Percentiles rank a stretch among this genome's conserved stretches.
These are phyloP conservation scores for Phytophthora kernoviae DNA, from an alignment of 352 stramenopile species.

Conservation along the genomic window DNA sequence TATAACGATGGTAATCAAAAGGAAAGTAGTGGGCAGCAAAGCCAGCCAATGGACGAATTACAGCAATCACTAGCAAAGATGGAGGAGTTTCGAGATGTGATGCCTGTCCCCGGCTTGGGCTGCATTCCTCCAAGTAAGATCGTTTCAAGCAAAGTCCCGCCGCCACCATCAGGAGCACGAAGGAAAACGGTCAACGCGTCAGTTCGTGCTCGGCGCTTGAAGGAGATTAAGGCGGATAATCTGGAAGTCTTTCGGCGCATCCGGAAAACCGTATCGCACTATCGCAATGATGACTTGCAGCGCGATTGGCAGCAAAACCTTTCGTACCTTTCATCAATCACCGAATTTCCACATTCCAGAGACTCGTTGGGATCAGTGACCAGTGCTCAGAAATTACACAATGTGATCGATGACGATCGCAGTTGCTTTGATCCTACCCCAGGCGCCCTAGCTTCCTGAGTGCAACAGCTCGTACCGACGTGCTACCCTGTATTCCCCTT, in stretches of 20 bases:
- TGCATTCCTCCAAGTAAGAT: constrained; percentile 9
- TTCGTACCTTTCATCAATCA: constrained; percentile 75
- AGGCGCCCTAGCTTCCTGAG: constrained; percentile 22
- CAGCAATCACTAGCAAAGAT: constrained; percentile 45
- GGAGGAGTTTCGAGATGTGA: constrained; percentile 53
- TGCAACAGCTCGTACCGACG: constrained; percentile 10
- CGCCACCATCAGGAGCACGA: constrained; percentile 13
- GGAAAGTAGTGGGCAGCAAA: neutral
- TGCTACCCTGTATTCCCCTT: constrained; percentile 34
- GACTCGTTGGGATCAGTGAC: constrained; percentile 22
- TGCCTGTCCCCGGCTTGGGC: constrained; percentile 25
- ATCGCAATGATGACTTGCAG: constrained; percentile 58
- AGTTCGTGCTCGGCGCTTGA: constrained; percentile 56
- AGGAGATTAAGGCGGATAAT: constrained; percentile 73
- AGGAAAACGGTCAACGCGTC: constrained; percentile 52
- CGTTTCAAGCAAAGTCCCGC: constrained; percentile 12
- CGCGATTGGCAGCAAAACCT: constrained; percentile 75
- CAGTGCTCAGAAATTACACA: constrained; percentile 18
- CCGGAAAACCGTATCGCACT: constrained; percentile 64
- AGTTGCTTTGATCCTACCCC: constrained; percentile 21
- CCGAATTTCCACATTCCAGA: constrained; percentile 51
- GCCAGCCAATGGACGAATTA: constrained; percentile 26
- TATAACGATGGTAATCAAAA: constrained; percentile 3
- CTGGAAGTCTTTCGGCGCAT: constrained; percentile 59
- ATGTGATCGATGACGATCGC: constrained; percentile 3